These are phyloP conservation scores for Leccinum rimulosum DNA, from an alignment of 768 basidiomycete species.

Conservation along the genomic window DNA sequence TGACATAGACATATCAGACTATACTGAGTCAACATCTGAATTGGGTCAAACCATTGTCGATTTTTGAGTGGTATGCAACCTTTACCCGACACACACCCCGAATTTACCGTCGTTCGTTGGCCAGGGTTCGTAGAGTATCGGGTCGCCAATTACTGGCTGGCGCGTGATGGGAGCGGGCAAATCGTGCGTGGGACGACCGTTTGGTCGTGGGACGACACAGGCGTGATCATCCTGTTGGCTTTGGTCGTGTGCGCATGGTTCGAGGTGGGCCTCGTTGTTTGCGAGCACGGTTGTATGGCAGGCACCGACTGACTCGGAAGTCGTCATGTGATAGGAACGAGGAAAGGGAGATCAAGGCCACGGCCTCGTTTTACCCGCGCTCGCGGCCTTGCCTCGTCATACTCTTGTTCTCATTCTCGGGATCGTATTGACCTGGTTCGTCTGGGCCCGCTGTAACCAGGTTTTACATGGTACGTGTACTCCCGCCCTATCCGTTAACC, in stretches of 20 bases:
- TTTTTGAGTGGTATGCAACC: background rate
- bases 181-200: slow-evolving; percentile 30
- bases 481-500: too few species aligned
- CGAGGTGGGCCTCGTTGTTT: background rate
- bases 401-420: background rate
- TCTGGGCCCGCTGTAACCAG: background rate
- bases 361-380: background rate
- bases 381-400: background rate
- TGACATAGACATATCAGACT: too few species aligned
- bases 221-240: background rate
- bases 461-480: background rate
- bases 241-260: background rate
- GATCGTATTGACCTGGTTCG: background rate
- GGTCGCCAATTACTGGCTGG: slow-evolving; percentile 51
- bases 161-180: slow-evolving; percentile 39
- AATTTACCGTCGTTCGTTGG: background rate
- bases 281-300: background rate
- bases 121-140: slow-evolving; percentile 32
- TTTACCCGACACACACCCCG: background rate
- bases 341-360: background rate
- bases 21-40: too few species aligned
- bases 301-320: background rate
- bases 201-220: slow-evolving; percentile 31
- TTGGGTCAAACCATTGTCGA: too few species aligned
- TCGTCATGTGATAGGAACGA: background rate